Evolutionary conservation across 805 yeast genomes (phyloP), one percentile per base, ranked within the genome.

Genomic region (Metschnikowia lochheadii): DNA sequence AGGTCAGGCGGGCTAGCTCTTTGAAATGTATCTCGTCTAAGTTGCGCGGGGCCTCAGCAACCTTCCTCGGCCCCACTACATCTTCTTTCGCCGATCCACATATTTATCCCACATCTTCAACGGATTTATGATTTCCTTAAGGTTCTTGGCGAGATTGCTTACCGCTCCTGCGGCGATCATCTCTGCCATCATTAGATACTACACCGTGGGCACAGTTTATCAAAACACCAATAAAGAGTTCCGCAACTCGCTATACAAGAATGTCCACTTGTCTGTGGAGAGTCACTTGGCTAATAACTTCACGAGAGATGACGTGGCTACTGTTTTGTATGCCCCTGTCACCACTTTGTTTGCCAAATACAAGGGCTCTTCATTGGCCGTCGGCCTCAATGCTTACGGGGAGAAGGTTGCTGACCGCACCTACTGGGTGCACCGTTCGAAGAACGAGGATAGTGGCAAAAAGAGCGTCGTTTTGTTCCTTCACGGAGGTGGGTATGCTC

Each of bases 191-290:
- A 31, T 65, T 35, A 60, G 62, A 46, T 69, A 64, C 51, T 67
- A 62, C 49, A 69, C 73, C 6, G 55, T 52, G n/a, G 73, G 73
- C 7, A 69, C 74, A 1, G 48, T 63, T 6, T 64, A 62, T 55
- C 62, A 62, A 20, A 53, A 49, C 15, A 66, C 71, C 43, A 63
- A 59, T 54, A 43, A 46, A 20, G 69, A 69, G 48, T 67, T 68
- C 54, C 52, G 56, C 33, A 47, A 62, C 41, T 65, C 70, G 11
- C 56, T 65, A 10, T 59, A 57, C 56, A 69, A 68, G 36, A 69
- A 68, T 51, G 38, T 68, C 18, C 62, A 64, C 40, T 51, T 67
- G 37, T 46, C 68, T 17, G 57, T 62, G 8, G 63, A 61, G 42
- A 56, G 55, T 42, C 69, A 65, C 48, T 59, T 68, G 40, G 63